Evolutionary conservation across 306 rosid genomes (phyloP), one percentile per base, ranked within the genome.

Genomic region (Begonia fuchsioides): DNA sequence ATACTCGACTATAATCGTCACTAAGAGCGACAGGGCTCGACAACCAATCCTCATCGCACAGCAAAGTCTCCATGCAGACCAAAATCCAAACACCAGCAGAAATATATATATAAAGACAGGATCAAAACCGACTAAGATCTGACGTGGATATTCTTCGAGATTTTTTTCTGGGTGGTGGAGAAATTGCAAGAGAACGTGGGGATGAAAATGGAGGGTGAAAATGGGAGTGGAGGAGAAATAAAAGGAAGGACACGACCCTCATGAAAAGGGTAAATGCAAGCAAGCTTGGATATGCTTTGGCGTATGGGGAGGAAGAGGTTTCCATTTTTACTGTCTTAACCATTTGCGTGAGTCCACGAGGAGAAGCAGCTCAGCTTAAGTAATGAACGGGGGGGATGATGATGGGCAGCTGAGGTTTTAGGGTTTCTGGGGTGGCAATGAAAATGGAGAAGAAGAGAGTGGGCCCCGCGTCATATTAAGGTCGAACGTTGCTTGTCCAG

Each of bases 261-360:
- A 73, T 73, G 80, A 77, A 64, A 46, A 59, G 71, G 69, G 57
- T 77, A 63, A 77, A 73, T 77, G 84, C 63, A 3, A 9, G 26
- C 16, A 43, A 59, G 59, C 12, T 15, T 49, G 41, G 67, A 20
- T 17, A 11, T 9, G 13, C 11, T 17, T 17, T 12, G 10, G 17
- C 48, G 15, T 39, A 53, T 11, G 18, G 4, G 13, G 7, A 47
- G 14, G 11, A 12, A 26, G 10, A 26, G 35, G 35, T 26, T 26
- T 26, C 8, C 35, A 3, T 44, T 10, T 68, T 50, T 49, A 47
- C 56, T 20, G 68, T 47, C 9, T 59, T 62, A 55, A 63, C 62
- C 47, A 50, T 51, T 15, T 69, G 71, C 72, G 79, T 72, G 76
- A 77, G 54, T 13, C 48, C 84, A 77, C 84, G 80, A 66, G 80